Conservation (phyloP, 495 filamentous ascomycete species). For the Sordaria brevicollis region DNA sequence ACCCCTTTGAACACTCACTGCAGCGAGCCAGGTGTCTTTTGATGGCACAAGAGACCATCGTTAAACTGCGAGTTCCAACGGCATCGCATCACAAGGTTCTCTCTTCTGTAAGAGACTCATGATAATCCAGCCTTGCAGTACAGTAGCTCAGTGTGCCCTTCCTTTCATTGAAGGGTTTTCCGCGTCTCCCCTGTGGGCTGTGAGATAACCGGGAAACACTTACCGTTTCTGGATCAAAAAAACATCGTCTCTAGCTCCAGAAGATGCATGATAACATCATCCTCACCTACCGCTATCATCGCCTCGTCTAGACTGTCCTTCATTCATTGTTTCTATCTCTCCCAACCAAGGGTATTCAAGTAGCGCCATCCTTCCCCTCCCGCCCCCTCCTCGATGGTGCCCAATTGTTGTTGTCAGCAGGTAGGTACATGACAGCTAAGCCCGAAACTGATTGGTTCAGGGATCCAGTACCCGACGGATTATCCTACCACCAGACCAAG, state of each 20-base stretch:
- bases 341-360: not conserved
- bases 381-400: not conserved
- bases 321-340: not conserved
- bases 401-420: not conserved
- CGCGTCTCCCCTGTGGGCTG: not conserved
- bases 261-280: not conserved
- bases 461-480: not conserved
- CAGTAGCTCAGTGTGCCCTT: not conserved
- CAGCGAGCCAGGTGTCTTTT: not conserved
- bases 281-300: not conserved
- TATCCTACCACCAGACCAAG: not conserved
- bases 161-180: not conserved
- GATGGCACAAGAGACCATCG: not conserved
- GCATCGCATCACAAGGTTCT: not conserved
- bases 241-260: not conserved
- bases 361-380: not conserved
- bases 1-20: not conserved
- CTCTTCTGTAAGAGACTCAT: not conserved
- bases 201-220: not conserved
- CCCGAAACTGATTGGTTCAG: not conserved
- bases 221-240: not conserved
- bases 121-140: not conserved
- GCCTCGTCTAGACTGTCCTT: not conserved
- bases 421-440: not conserved
- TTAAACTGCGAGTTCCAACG: not conserved